Percentiles rank a stretch among this genome's conserved stretches.
These are phyloP conservation scores for Calonectria montana DNA, from an alignment of 2,329 filamentous ascomycete species.

Conservation along the genomic window DNA sequence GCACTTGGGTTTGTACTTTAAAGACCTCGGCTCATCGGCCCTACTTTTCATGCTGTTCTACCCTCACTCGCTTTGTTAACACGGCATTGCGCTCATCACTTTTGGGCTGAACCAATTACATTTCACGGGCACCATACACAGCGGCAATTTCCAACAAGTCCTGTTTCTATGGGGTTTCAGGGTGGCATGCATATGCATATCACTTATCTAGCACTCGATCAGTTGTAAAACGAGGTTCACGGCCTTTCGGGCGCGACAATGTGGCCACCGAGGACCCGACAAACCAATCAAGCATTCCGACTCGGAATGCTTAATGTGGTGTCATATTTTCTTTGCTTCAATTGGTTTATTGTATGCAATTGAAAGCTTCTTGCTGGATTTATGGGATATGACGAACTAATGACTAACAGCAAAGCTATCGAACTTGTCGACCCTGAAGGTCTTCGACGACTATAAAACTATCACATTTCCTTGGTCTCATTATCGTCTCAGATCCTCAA, in stretches of 20 bases:
- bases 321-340: not conserved
- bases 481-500: not conserved
- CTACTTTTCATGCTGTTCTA: not conserved
- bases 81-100: not conserved
- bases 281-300: not conserved
- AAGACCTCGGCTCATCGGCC: not conserved
- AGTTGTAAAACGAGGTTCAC: not conserved
- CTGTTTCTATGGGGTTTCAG: too few species aligned
- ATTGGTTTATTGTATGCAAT: not conserved
- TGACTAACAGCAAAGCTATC: not conserved
- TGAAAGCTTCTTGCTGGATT: not conserved
- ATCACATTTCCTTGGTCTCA: not conserved
- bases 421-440: not conserved
- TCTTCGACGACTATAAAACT: not conserved
- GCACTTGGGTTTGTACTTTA: not conserved
- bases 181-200: too few species aligned
- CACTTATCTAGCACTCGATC: not conserved
- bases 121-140: not conserved
- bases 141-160: not conserved
- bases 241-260: not conserved
- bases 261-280: not conserved
- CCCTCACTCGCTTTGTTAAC: not conserved
- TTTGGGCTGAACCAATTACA: not conserved
- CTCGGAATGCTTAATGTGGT: not conserved
- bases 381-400: too few species aligned